phyloP scores from a whole-genome alignment of 2,329 filamentous ascomycete species.

The Alternaria novae-zelandiae region DNA sequence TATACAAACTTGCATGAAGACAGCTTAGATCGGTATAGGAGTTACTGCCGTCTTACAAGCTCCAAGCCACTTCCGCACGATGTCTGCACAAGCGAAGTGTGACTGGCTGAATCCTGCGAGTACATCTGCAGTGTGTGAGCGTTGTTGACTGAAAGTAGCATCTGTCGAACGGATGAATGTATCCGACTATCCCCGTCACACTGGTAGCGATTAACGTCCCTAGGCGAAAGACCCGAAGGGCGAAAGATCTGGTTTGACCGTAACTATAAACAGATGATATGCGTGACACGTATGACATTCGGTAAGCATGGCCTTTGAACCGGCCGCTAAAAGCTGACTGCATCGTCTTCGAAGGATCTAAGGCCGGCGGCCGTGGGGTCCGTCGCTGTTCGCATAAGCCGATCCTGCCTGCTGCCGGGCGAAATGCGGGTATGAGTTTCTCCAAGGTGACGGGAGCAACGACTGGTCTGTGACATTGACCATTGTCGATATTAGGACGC shows the following conservation, averaged over 20 bases:
- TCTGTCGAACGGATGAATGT: not conserved
- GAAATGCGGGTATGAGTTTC: conserved; percentile 1
- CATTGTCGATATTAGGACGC: not conserved
- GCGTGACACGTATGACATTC: conserved; percentile 7
- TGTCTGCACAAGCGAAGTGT: not conserved
- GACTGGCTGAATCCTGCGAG: not conserved
- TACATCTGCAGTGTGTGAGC: not conserved
- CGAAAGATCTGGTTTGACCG: not conserved
- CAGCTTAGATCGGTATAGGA: not conserved
- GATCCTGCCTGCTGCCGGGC: conserved; percentile 16
- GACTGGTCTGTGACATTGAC: not conserved
- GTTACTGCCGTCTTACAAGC: not conserved
- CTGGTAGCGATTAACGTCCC: not conserved
- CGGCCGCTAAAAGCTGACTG: conserved; percentile 45
- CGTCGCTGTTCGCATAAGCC: conserved; percentile 22
- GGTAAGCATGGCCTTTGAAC: conserved; percentile 20
- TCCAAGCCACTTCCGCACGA: not conserved
- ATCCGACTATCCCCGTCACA: not conserved
- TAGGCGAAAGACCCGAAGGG: not conserved
- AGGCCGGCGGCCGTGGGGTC: conserved; percentile 29
- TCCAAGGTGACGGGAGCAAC: not conserved
- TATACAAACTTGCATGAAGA: not conserved
- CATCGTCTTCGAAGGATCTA: conserved; percentile 28
- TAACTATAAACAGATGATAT: not conserved
- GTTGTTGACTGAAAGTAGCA: not conserved